Base-by-base conservation (phyloP, 2,329 filamentous ascomycete genomes). In the Penicillium brevicompactum region DNA sequence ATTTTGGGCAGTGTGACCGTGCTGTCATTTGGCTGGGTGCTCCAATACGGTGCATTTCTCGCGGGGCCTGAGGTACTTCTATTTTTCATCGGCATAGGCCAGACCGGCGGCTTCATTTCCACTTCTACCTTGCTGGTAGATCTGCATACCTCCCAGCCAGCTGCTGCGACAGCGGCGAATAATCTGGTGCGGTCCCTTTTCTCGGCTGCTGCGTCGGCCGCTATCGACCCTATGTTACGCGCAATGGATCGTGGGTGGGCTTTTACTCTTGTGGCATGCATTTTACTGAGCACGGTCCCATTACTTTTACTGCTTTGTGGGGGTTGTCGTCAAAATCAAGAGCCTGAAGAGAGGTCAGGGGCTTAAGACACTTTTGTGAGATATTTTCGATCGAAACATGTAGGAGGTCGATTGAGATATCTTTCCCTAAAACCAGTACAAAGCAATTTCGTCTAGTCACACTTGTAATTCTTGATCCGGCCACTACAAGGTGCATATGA, bases 81-180 rank as follows among this genome's bases (percentile, higher is more conserved):
- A 2, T 75, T 75, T 45, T 63, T 74, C 31, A 64, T 45, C 49
- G 46, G 72, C 49, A 24, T 76, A 67, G 50, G 67, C 53, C 51
- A 61, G 70, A 70, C 55, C 56, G 72, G 34, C 57, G 57, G 70
- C 0, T 78, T 74, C 51, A 75, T 78, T 41, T 67, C 70, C 8
- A 61, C 76, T 8, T 79, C 72, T 41, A 78, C 78, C 0, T 60
- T 84, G 46, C 68, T 80, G 24, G 68, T 79, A 0, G 78, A 79
- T 59, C 67, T 76, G 11, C 57, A 69, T 45, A 43, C 57, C 5
- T 41, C 60, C 11, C 61, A 59, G 44, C 49, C 62, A 5, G 65
- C 66, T 1, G 64, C 65, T 1, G 61, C 64, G 2, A 55, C 56
- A 1, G 65, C 66, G 7, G 65, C 64, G 0, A 65, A 61, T 42